Evolutionary conservation across 78 protist species (phyloP).

Genomic region (Tieghemostelium lacteum): DNA sequence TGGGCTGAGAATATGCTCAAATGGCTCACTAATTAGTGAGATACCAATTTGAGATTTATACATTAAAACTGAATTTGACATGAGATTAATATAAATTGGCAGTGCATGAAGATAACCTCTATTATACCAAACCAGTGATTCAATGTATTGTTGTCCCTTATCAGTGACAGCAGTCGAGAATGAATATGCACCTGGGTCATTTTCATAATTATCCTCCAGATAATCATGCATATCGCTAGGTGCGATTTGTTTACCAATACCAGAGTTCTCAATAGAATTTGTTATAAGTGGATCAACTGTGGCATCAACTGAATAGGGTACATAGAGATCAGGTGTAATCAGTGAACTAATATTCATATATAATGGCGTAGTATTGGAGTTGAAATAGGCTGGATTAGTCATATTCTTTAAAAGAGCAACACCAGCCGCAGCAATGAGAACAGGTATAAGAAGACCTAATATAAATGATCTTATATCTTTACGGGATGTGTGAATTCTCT

Average conservation of each 20-base stretch:
- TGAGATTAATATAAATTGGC: constrained; percentile 36
- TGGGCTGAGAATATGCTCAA: not conserved
- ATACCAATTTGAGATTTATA: not conserved
- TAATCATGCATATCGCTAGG: not conserved
- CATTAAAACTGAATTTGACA: not conserved
- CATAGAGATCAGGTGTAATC: not conserved
- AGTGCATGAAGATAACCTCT: constrained; percentile 6
- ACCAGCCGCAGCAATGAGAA: not conserved
- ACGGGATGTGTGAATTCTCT: not conserved
- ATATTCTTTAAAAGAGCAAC: too few species aligned
- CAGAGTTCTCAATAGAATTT: not conserved
- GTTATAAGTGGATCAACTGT: not conserved
- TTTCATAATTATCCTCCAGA: not conserved
- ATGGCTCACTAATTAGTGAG: constrained; percentile 2
- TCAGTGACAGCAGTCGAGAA: not conserved
- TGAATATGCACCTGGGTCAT: constrained; percentile 13
- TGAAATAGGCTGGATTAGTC: not conserved
- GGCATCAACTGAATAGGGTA: not conserved
- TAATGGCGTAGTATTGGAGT: not conserved
- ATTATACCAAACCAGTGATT: constrained; percentile 7
- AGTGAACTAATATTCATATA: not conserved
- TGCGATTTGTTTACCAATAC: not conserved
- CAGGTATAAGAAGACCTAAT: constrained; percentile 18
- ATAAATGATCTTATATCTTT: constrained; percentile 29
- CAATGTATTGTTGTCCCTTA: not conserved